phyloP scores from a whole-genome alignment of 441 rosid genomes.

The Syzygium syzygioides region DNA sequence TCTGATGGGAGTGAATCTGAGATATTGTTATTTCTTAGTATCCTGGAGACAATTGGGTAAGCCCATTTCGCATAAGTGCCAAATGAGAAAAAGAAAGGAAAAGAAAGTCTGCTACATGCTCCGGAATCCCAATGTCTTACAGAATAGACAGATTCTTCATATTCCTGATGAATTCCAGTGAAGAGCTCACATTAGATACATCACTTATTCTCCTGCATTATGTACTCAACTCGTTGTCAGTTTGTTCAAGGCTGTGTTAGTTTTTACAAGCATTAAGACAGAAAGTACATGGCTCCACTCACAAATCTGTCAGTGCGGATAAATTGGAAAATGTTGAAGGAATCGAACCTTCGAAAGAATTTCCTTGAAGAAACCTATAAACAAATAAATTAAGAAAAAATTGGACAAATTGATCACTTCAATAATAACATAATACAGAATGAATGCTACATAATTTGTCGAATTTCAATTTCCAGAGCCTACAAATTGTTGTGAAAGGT shows the following conservation, averaged over 20 bases:
- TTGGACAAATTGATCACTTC: not conserved
- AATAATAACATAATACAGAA: not conserved
- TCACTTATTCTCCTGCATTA: slow-evolving; percentile 41
- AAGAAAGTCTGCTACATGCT: not conserved
- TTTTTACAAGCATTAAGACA: not conserved
- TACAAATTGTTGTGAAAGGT: not conserved
- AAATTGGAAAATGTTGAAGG: slow-evolving; percentile 20
- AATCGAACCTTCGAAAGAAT: slow-evolving; percentile 27
- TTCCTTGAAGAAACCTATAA: slow-evolving; percentile 11
- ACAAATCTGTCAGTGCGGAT: slow-evolving; percentile 8
- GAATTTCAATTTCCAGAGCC: not conserved
- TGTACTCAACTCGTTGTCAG: not conserved
- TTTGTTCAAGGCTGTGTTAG: not conserved
- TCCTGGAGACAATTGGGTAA: slow-evolving; percentile 11
- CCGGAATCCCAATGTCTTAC: slow-evolving; percentile 22
- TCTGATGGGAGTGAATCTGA: slow-evolving; percentile 33
- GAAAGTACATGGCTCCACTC: not conserved
- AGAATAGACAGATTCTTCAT: slow-evolving; percentile 38
- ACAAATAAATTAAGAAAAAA: slow-evolving; percentile 5
- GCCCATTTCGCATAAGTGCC: not conserved
- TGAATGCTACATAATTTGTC: not conserved
- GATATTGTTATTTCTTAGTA: slow-evolving; percentile 40
- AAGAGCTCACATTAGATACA: slow-evolving; percentile 32
- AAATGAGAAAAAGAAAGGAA: not conserved
- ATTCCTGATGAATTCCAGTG: slow-evolving; percentile 37